Conservation (phyloP, 768 basidiomycete species). For the Tulasnella sp. region DNA sequence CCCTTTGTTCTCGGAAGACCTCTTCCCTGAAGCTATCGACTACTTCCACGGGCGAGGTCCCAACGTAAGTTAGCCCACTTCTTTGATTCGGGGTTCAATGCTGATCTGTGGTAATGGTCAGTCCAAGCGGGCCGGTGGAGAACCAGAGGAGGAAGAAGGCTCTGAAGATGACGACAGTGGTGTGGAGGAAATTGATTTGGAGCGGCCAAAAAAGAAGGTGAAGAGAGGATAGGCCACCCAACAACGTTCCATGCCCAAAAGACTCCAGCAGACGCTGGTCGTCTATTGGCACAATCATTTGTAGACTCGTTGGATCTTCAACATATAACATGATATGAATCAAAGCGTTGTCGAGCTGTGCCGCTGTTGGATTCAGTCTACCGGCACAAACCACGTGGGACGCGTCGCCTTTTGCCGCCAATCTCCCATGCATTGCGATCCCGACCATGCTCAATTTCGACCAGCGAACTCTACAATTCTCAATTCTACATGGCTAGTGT, state of each 20-base stretch:
- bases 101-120: constrained; percentile 27
- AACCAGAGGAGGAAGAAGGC: constrained; percentile 53
- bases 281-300: no score
- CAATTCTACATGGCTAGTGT: constrained; percentile 51
- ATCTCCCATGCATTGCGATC: no score
- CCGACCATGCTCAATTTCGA: no score
- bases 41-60: constrained; percentile 52
- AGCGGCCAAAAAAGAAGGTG: constrained; percentile 50
- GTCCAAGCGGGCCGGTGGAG: constrained; percentile 47
- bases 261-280: no score
- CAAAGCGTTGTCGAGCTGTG: no score
- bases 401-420: no score
- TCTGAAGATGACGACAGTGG: constrained; percentile 50
- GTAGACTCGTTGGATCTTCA: no score
- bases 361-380: no score
- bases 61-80: constrained; percentile 6
- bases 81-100: not conserved
- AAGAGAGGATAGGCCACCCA: constrained; percentile 5
- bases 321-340: no score
- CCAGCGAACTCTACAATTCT: no score
- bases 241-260: not conserved
- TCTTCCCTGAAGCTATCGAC: constrained; percentile 72
- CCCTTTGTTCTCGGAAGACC: constrained; percentile 56
- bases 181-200: constrained; percentile 78
- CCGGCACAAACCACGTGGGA: no score